Evolutionary conservation across 1,139 yeast species (phyloP), one percentile per base, ranked within the genome.

Genomic region (Taphrina flavorubra): DNA sequence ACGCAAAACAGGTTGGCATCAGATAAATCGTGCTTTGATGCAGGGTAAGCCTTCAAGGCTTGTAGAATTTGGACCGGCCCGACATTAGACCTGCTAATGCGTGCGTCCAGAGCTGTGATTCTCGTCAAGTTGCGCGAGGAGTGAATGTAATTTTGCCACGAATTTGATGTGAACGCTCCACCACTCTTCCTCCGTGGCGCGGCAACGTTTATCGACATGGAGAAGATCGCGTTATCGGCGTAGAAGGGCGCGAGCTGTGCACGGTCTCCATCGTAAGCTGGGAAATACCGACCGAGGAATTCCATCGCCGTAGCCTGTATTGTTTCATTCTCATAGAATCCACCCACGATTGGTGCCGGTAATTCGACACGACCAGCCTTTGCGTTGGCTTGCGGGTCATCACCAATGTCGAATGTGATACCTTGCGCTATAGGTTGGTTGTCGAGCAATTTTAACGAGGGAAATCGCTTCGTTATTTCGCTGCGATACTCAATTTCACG

Each of bases 161-260:
- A 68, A 18, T 72, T 72, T 47, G 72, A 72, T 49, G 71, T 68
- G 61, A 47, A 60, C 61, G 56, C 62, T 18, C 57, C 68, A 37
- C 72, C 71, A 20, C 69, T 58, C 11, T 81, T 74, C 70, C 75
- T 75, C 60, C 82, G 78, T 68, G 83, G 81, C 1, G 83, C 81
- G 10, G 81, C 75, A 74, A 81, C 82, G 76, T 80, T 86, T 68
- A 82, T 84, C 74, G 81, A 87, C 77, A 89, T 78, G 0, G 97
- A 91, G 75, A 94, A 92, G 75, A 89, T 92, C 0, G 97, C 91
- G 74, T 88, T 89, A 65, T 85, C 85, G 70, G 95, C 92, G 76
- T 94, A 94, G 53, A 94, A 80, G 51, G 84, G 84, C 78, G 88
- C 77, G 63, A 94, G 81, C 68, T 88, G 92, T 14, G 82, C 77